Base-by-base conservation (phyloP, 2,329 filamentous ascomycete genomes). In the Cladosporium phlei region DNA sequence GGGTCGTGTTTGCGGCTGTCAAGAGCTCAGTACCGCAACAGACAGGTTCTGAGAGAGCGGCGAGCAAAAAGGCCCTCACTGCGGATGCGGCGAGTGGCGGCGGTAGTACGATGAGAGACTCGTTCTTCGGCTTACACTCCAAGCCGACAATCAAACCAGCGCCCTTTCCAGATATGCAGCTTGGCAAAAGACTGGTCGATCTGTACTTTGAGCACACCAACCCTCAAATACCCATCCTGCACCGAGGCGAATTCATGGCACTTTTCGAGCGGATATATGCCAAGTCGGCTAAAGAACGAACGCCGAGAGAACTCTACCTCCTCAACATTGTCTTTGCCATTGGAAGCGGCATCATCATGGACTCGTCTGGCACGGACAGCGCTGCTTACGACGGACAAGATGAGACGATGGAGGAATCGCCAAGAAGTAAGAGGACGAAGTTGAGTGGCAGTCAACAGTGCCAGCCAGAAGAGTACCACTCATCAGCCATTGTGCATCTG, bases 251-350 rank as follows among this genome's bases (percentile, higher is more conserved):
- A 57, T 97, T 96, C 60, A 88, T 89, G 83, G 78, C 85, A 35
- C 81, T 95, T 69, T 86, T 96, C 62, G 84, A 95, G 45, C 79
- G 80, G 35, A 86, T 88, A 0, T 96, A 95, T 65, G 75, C 79
- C 4, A 77, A 79, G 1, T 79, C 85, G 16, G 76, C 79, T 37
- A 78, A 80, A 49, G 76, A 79, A 44, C 77, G 85, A 20, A 86
- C 85, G 2, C 79, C 88, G 4, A 78, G 85, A 45, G 89, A 95
- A 66, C 75, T 93, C n/a, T 97, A 96, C 68, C 80, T 94, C 70
- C 75, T 97, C 52, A 96, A 96, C 66, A 96, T 97, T 68, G 90
- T 97, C 19, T 97, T 95, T 69, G 91, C 91, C 11, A 96, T 97
- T 58, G 93, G 93, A 5, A 86, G 87, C 14, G 91, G 89, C 14